Percentiles rank a stretch among this genome's conserved stretches.
Conservation (phyloP, 2,329 filamentous ascomycete species). For the Paraconiothyrium brasiliense region DNA sequence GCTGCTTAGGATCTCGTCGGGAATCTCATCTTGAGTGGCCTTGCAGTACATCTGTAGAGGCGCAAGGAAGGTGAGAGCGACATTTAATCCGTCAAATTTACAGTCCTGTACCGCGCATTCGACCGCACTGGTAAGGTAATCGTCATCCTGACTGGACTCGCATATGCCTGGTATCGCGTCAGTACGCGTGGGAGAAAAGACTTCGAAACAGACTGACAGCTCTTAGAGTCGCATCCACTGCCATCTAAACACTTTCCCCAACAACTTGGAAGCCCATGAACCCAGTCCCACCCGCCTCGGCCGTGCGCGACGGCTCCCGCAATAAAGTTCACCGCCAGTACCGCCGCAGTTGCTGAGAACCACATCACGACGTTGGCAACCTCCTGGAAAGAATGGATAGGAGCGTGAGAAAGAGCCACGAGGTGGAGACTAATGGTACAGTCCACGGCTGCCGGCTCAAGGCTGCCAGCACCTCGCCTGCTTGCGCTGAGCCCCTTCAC, state of each 20-base stretch:
- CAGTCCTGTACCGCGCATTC: conserved; percentile 31
- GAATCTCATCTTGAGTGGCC: conserved; percentile 25
- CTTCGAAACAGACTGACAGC: conserved; percentile 23
- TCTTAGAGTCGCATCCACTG: conserved; percentile 31
- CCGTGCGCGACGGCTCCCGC: conserved; percentile 3
- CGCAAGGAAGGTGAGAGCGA: conserved; percentile 29
- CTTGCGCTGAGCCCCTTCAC: conserved; percentile 6
- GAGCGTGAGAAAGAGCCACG: too few species aligned
- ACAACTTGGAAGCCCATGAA: conserved; percentile 30
- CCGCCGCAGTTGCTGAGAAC: neutral
- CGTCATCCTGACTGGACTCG: conserved; percentile 29
- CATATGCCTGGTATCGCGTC: conserved; percentile 34
- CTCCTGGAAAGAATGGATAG: neutral
- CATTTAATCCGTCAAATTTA: conserved; percentile 23
- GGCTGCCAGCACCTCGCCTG: neutral
- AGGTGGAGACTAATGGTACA: neutral
- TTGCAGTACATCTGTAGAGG: conserved; percentile 33
- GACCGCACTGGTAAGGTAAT: conserved; percentile 31
- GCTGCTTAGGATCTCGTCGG: conserved; percentile 29
- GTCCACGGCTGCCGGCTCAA: neutral
- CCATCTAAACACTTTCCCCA: conserved; percentile 31
- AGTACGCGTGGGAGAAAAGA: conserved; percentile 6
- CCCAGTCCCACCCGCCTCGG: conserved; percentile 26
- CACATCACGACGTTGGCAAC: conserved; percentile 18
- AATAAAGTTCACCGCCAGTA: conserved; percentile 5